Percentiles rank a stretch among this genome's conserved stretches.
Evolutionary conservation across 2,329 filamentous ascomycete species (phyloP).

Genomic region (Alternaria triticimaculans): DNA sequence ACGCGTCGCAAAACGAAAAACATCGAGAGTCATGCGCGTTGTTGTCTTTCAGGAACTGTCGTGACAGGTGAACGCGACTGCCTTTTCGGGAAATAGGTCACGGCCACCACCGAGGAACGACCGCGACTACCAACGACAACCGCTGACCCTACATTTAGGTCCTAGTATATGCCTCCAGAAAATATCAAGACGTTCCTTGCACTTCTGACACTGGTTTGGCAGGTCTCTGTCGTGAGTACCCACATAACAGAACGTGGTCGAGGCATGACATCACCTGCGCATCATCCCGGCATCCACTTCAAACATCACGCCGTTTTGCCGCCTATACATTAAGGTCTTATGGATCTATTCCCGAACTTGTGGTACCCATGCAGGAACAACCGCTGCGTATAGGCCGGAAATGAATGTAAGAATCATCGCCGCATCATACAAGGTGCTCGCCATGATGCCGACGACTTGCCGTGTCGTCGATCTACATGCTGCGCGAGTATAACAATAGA

Average conservation of each 20-base stretch:
- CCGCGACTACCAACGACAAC: neutral
- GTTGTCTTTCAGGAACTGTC: neutral
- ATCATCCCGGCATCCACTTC: neutral
- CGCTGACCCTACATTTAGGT: neutral
- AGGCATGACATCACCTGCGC: neutral
- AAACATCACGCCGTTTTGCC: neutral
- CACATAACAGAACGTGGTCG: neutral
- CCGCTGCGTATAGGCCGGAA: neutral
- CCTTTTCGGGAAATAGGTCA: neutral
- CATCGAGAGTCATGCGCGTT: neutral
- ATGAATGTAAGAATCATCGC: constrained; percentile 1
- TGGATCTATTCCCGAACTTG: neutral
- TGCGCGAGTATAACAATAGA: neutral
- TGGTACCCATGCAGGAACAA: constrained; percentile 1
- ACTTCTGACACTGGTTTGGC: neutral
- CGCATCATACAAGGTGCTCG: constrained; percentile 2
- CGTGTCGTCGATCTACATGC: neutral
- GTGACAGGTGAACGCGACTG: neutral
- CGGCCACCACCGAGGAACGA: neutral
- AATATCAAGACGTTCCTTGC: neutral
- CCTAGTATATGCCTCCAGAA: neutral
- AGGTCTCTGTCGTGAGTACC: neutral
- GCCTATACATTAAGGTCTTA: neutral
- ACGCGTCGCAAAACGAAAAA: neutral
- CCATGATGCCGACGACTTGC: neutral